Base-by-base conservation (phyloP, 768 basidiomycete species). In the Termitomyces sp. region DNA sequence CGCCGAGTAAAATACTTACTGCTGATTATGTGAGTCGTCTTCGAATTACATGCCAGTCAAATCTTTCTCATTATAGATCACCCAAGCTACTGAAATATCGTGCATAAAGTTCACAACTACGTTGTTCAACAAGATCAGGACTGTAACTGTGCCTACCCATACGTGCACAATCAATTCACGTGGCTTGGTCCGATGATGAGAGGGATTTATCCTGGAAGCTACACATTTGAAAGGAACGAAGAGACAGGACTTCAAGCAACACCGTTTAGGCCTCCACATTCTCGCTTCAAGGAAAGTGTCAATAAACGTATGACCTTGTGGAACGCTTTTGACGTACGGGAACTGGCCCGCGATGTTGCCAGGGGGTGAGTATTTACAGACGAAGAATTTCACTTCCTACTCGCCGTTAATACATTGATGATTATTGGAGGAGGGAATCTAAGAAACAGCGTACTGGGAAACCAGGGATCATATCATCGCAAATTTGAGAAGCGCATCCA, bases 341-440 rank as follows among this genome's bases (percentile, higher is more conserved):
- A 87, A 88, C 55, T 79, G 63, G 31, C 86, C 86, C 22, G 77
- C 74, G 62, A 90, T 73, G 68, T 90, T 90, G 45, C 88, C 88
- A 50, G 78, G 74, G 9, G 77, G 75, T 26, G 70, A 79, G 66
- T 90, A 89, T 72, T 89, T 85, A 73, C 88, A 90, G 33, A 88
- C 87, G 61, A 75, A 80, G 72, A 70, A 88, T 41, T 81, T 74
- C 22, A 84, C 82, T 55, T 66, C 63, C 85, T 87, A 64, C 39
- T 48, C 22, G 47, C 52, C 41, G 64, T 55, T 45, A 31, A 62
- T 24, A 20, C 28, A 50, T 58, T 18, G 59, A 36, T 34, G 33
- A 18, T 36, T 55, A 47, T 13, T 42, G 47, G 22, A n/a, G n/a
- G 29, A 24, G 15, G 26, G 26, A 22, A 53, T 18, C 33, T 22